Conservation (phyloP, 2,329 filamentous ascomycete species). For the Zopfia rhizophila region DNA sequence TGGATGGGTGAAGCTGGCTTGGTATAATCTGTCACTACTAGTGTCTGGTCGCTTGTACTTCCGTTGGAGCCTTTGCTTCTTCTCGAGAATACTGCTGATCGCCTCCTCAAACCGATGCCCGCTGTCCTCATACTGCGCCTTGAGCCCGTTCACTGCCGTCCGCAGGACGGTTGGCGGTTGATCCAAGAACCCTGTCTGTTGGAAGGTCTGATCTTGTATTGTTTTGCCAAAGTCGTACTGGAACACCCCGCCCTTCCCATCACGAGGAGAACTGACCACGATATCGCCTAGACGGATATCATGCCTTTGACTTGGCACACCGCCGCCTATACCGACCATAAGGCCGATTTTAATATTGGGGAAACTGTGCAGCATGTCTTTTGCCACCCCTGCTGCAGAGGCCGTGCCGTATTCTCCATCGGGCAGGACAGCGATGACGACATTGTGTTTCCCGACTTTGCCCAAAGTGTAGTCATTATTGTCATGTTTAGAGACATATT, state of each 20-base stretch:
- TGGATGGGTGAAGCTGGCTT: background rate
- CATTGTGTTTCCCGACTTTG: conserved; percentile 42
- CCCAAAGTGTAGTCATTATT: conserved; percentile 42
- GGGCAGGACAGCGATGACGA: conserved; percentile 42
- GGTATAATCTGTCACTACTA: conserved; percentile 39
- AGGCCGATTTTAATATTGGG: conserved; percentile 31
- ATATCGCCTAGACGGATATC: conserved; percentile 39
- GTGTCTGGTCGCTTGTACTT: conserved; percentile 36
- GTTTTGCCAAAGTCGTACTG: too few species aligned
- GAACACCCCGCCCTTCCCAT: conserved; percentile 34
- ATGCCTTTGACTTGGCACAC: conserved; percentile 27
- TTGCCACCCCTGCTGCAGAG: conserved; percentile 30
- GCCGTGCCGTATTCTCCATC: conserved; percentile 26
- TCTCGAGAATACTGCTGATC: conserved; percentile 30
- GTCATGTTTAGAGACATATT: conserved; percentile 18
- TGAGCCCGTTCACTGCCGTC: conserved; percentile 30
- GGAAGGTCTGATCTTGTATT: conserved; percentile 27
- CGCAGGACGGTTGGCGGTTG: conserved; percentile 28
- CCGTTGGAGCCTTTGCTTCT: conserved; percentile 32
- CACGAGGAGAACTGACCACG: conserved; percentile 36
- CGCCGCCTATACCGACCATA: conserved; percentile 38
- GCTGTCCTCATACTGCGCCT: conserved; percentile 22
- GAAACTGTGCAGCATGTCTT: conserved; percentile 26
- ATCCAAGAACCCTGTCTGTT: conserved; percentile 19
- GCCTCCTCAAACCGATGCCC: conserved; percentile 18